Conservation (phyloP, 306 rosid species). For the Erythrophleum fordii region DNA sequence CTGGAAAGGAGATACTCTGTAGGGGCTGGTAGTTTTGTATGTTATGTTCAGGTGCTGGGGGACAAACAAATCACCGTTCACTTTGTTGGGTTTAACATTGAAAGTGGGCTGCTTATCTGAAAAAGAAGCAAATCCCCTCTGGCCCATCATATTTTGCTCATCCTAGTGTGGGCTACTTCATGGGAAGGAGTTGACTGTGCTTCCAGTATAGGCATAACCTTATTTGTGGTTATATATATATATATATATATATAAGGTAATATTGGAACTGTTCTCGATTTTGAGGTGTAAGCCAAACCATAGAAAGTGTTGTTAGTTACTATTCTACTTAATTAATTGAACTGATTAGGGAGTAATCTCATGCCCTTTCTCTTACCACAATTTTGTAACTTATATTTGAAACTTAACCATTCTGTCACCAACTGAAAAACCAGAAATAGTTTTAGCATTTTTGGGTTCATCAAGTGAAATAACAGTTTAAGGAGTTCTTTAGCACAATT, state of each 20-base stretch:
- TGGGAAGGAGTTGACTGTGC: constrained; percentile 4
- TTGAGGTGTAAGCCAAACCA: constrained; percentile 21
- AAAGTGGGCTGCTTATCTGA: constrained; percentile 3
- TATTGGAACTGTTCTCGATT: constrained; percentile 1
- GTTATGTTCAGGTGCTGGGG: neutral
- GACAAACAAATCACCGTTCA: constrained; percentile 1
- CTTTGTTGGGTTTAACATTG: constrained; percentile 8
- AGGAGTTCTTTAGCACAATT: neutral
- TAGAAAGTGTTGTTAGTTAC: neutral
- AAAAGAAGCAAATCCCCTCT: neutral
- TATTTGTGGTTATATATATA: constrained; percentile 33
- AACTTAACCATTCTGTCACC: neutral
- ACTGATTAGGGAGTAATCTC: constrained; percentile 1
- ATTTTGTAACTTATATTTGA: neutral
- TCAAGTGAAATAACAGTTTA: neutral
- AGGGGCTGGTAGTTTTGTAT: constrained; percentile 15
- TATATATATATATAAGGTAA: constrained; percentile 29
- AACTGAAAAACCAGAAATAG: neutral
- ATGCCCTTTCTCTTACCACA: neutral
- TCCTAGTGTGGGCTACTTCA: neutral
- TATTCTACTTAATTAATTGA: neutral
- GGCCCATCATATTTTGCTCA: neutral
- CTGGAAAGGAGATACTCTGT: neutral
- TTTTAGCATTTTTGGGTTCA: neutral
- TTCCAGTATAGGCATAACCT: neutral